Conservation (phyloP, 306 rosid species). For the Quercus suber region DNA sequence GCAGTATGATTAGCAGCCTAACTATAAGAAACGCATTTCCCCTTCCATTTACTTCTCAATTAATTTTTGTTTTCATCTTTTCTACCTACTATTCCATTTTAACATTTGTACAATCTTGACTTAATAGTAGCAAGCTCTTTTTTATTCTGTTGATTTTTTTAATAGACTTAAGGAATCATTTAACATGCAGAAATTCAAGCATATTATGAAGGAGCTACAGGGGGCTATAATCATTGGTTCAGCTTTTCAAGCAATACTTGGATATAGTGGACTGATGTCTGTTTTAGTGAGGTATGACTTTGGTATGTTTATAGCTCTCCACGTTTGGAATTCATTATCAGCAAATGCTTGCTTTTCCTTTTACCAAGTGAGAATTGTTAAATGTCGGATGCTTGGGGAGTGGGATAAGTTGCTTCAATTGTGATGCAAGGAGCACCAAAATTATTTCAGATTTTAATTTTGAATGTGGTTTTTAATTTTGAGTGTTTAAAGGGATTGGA, state of each 20-base stretch:
- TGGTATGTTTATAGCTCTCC: conserved; percentile 9
- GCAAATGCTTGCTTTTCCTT: conserved; percentile 4
- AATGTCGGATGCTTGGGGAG: neutral
- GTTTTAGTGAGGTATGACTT: conserved; percentile 65
- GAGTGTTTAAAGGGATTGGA: no score
- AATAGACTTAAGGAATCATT: neutral
- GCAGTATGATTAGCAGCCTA: neutral
- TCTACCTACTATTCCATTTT: neutral
- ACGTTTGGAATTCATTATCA: conserved; percentile 1
- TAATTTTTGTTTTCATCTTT: neutral
- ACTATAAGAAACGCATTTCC: neutral
- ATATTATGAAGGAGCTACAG: conserved; percentile 97
- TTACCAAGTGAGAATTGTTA: neutral
- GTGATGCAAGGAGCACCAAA: no score
- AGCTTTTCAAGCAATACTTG: conserved; percentile 85
- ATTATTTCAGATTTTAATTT: no score
- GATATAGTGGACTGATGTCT: conserved; percentile 95
- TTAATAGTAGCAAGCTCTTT: conserved; percentile 1
- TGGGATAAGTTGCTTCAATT: conserved; percentile 3
- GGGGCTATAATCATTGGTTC: conserved; percentile 92
- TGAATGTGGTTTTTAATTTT: no score
- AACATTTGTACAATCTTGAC: neutral
- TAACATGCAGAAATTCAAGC: conserved; percentile 78
- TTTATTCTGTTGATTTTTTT: neutral
- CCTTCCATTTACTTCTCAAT: neutral